phyloP scores from a whole-genome alignment of 2,329 filamentous ascomycete genomes.

The Trichoderma afroharzianum region DNA sequence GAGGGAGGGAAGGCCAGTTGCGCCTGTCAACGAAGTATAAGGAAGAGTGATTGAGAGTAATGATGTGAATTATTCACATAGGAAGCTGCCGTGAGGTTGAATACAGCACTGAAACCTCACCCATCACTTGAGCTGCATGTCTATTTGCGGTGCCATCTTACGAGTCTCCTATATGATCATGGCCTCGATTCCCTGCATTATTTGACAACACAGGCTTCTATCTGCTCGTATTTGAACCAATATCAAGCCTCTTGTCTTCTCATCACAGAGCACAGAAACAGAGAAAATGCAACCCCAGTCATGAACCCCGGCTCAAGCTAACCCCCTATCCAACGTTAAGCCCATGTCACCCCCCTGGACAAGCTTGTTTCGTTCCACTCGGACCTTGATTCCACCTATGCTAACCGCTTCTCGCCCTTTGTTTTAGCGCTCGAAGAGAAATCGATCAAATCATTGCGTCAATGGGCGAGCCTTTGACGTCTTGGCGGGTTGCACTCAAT shows the following conservation, averaged over 20 bases:
- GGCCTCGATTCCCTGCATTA: neutral
- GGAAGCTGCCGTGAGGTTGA: neutral
- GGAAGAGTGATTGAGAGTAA: neutral
- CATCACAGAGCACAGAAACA: neutral
- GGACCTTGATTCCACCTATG: neutral
- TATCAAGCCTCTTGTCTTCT: neutral
- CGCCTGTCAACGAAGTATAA: slow-evolving; percentile 33
- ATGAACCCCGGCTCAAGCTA: neutral
- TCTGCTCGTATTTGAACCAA: neutral
- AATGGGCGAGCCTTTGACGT: neutral
- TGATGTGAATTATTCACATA: neutral
- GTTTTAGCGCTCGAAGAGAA: neutral
- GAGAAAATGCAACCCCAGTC: neutral
- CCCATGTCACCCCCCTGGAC: neutral
- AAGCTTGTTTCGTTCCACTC: neutral
- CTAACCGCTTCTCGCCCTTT: neutral
- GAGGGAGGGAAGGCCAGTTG: slow-evolving; percentile 34
- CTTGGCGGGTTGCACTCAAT: neutral
- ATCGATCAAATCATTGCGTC: neutral
- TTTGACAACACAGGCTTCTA: neutral
- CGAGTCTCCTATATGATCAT: neutral
- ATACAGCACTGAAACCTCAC: neutral
- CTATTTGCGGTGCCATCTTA: neutral
- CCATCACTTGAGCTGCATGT: neutral
- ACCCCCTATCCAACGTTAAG: neutral